Evolutionary conservation across 805 yeast genomes (phyloP), one percentile per base, ranked within the genome.

Genomic region (Lipomyces sp.): DNA sequence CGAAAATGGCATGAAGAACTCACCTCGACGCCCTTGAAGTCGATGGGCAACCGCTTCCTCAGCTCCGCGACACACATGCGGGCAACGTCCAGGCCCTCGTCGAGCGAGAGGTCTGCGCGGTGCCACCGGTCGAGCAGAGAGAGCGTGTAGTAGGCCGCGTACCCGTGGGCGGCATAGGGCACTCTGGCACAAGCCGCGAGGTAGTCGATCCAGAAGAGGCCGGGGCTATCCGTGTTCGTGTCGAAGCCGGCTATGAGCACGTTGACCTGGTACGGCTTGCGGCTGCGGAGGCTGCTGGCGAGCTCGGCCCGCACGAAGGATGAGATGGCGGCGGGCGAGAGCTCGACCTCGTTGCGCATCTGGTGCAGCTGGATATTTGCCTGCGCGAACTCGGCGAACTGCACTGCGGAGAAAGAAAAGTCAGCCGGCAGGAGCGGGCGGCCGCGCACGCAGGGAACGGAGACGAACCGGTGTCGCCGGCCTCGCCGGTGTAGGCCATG

Each of bases 161-260:
- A 93, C 11, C 98, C 98, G 68, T 93, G 98, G 1, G 98, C 98
- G 16, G 95, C 96, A 66, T 93, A 93, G 14, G 98, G 98, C 52
- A 93, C 75, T 54, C 83, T 87, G 14, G 83, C 95, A 59, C 83
- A 81, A 2, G 98, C 86, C 6, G 98, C 98, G 59, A 93, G 73
- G 68, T 93, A 93, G 67, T 93, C 98, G 60, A 93, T 85, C 83
- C 91, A 88, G 64, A 85, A 83, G 63, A 93, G 75, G 45, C 78
- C 73, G 35, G 97, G 88, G 53, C 71, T 74, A 36, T 74, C 68
- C 6, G 74, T 74, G 57, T 76, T 78, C 14, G 71, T 68, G 63
- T 88, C 91, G 66, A 75, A 82, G 10, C 98, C 97, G 37, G 85
- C 98, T 54, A 93, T 71, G 53, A 93, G 74, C n/a, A 88, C 81